Evolutionary conservation across 208 protist species (phyloP), one percentile per base, ranked within the genome.

Genomic region (Leishmania gerbilli): DNA sequence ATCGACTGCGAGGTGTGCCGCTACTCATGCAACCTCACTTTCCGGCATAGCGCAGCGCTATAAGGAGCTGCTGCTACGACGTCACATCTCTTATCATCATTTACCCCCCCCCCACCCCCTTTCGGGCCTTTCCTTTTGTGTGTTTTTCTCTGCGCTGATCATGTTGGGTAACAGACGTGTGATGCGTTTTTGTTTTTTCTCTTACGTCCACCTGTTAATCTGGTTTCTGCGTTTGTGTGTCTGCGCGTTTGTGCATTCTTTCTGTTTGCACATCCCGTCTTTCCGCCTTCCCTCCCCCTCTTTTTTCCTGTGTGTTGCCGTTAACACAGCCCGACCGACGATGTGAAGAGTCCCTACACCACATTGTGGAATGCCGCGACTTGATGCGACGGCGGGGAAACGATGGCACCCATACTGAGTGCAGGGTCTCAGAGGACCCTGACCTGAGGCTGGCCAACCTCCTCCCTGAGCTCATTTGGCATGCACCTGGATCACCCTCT

Each of bases 131-230:
- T 68, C 65, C 4, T 40, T 71, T 3, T 37, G 31, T 47, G 17
- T 47, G 13, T n/a, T 45, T 76, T 60, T 80, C 6, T 71, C 71
- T 37, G 49, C 45, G 64, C 68, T 56, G 76, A 80, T 24, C 81
- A 84, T 49, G 76, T 84, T 77, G 42, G 76, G 81, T 84, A 84
- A 84, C 76, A 76, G 77, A 77, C 69, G 8, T 84, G 74, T 71
- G 75, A 84, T n/a, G 76, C 75, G 21, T 13, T 42, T n/a, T 58
- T n/a, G 11, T 60, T 51, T 51, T 45, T 37, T 47, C 19, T 71
- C 47, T 27, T 42, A 15, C 19, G 17, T 45, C 6, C 6, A 17
- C 34, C 27, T 56, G 76, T 11, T 77, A 11, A 45, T 49, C 49
- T 80, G 7, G 62, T 51, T 45, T 76, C 27, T 34, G 21, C 71